Percentiles rank a stretch among this genome's conserved stretches.
phyloP scores from a whole-genome alignment of 192 early-diverging fungal species.

The Thamnidium elegans region DNA sequence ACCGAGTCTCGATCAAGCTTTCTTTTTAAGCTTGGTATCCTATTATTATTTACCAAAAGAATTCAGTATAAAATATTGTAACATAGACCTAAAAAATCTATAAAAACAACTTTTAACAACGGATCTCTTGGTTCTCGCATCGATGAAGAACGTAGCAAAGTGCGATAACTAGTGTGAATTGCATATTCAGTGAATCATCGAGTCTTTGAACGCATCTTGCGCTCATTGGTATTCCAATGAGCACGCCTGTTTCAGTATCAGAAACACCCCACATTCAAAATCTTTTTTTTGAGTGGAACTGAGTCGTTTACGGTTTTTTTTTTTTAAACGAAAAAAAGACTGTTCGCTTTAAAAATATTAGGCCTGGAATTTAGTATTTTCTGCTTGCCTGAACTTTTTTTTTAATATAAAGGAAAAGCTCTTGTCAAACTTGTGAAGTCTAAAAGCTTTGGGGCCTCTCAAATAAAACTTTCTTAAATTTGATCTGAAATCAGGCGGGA shows the following conservation, averaged over 20 bases:
- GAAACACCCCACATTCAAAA: not conserved
- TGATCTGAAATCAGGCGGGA: conserved; percentile 62
- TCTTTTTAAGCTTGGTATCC: too few species aligned
- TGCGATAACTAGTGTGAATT: conserved; percentile 14
- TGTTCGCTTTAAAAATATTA: too few species aligned
- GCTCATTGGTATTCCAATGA: conserved; percentile 1
- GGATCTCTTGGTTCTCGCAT: conserved; percentile 11
- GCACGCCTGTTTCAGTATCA: conserved; percentile 9
- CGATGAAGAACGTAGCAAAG: conserved; percentile 13
- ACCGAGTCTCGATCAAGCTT: too few species aligned
- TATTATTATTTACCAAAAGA: too few species aligned
- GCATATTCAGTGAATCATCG: conserved; percentile 9
- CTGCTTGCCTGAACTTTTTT: too few species aligned
- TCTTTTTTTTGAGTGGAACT: not conserved
- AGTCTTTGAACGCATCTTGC: conserved; percentile 14
- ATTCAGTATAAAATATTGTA: too few species aligned
- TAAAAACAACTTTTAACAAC: conserved; percentile 12
- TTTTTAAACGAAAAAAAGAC: too few species aligned
- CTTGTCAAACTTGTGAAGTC: too few species aligned
- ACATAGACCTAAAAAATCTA: not conserved
- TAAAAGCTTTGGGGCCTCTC: too few species aligned
- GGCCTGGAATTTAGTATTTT: too few species aligned
- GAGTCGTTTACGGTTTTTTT: too few species aligned
- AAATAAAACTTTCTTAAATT: conserved; percentile 20
- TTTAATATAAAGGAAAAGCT: too few species aligned